phyloP scores from a whole-genome alignment of 2,329 filamentous ascomycete genomes.

The Penicillium sp. region DNA sequence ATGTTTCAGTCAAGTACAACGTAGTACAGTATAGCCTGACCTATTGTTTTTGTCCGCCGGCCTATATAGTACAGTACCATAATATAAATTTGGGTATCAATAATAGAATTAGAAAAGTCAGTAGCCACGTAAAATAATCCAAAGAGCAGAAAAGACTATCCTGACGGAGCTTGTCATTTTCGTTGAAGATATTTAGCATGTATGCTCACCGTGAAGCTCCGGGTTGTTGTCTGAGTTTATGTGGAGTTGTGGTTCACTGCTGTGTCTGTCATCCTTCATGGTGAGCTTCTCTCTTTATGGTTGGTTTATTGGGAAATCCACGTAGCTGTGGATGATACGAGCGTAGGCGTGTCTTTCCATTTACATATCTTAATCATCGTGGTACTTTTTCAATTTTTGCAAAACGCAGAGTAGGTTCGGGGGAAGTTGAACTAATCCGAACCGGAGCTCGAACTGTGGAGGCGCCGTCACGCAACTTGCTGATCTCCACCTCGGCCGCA shows the following conservation, averaged over 20 bases:
- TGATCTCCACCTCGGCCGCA: conserved; percentile 14
- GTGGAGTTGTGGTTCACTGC: background rate
- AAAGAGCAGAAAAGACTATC: background rate
- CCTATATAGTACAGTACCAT: too few relatives aligned
- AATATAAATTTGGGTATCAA: too few relatives aligned
- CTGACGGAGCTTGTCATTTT: background rate
- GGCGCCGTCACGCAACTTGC: conserved; percentile 14
- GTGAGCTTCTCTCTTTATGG: background rate
- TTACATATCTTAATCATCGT: background rate
- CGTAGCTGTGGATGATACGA: background rate
- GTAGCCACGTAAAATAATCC: too few relatives aligned
- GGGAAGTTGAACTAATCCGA: background rate
- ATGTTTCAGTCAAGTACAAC: too few relatives aligned
- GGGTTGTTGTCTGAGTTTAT: background rate
- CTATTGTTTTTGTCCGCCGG: too few relatives aligned
- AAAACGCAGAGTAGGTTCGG: background rate
- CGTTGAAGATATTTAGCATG: background rate
- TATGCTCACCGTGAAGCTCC: background rate
- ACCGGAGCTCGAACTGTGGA: conserved; percentile 6
- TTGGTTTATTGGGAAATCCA: background rate
- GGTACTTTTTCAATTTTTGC: background rate
- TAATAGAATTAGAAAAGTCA: too few relatives aligned
- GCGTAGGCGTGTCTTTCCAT: background rate
- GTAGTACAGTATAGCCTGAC: too few relatives aligned
- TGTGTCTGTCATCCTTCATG: too few relatives aligned